phyloP scores from a whole-genome alignment of 2,329 filamentous ascomycete genomes.

The Dothideomycetes sp. region DNA sequence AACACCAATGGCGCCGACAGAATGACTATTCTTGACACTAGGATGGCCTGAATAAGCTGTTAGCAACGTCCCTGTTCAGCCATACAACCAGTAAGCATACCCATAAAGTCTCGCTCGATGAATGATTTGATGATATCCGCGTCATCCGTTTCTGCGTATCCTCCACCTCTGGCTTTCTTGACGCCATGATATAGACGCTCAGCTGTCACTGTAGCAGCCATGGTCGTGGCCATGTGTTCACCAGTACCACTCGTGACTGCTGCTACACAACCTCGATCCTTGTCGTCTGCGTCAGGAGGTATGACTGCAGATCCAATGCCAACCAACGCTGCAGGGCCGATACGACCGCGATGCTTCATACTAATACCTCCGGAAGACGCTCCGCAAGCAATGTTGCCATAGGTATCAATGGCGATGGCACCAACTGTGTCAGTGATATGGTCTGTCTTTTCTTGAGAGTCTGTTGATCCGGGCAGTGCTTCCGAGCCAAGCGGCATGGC shows the following conservation, averaged over 20 bases:
- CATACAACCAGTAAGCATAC: slow-evolving; percentile 28
- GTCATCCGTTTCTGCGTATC: slow-evolving; percentile 36
- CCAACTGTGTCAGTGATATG: slow-evolving; percentile 89
- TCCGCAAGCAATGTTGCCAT: slow-evolving; percentile 81
- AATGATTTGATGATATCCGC: slow-evolving; percentile 72
- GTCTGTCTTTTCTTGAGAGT: too few relatives aligned
- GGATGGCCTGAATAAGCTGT: slow-evolving; percentile 50
- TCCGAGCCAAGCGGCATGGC: too few relatives aligned
- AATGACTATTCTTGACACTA: slow-evolving; percentile 69
- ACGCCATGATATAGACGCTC: slow-evolving; percentile 70
- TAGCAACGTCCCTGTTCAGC: slow-evolving; percentile 8
- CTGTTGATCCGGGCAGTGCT: too few relatives aligned
- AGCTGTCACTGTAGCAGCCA: slow-evolving; percentile 80
- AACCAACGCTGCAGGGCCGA: slow-evolving; percentile 86
- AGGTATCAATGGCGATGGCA: slow-evolving; percentile 81
- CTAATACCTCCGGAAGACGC: slow-evolving; percentile 97
- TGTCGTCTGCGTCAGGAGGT: slow-evolving; percentile 63
- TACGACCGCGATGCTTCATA: slow-evolving; percentile 89
- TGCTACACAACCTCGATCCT: slow-evolving; percentile 61
- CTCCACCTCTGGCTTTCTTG: slow-evolving; percentile 51
- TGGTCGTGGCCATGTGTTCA: slow-evolving; percentile 94
- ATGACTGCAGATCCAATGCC: slow-evolving; percentile 85
- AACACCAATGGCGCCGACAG: slow-evolving; percentile 80
- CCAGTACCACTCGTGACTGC: slow-evolving; percentile 89
- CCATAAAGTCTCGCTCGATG: slow-evolving; percentile 84